Evolutionary conservation across 1,284 basidiomycete genomes (phyloP), one percentile per base, ranked within the genome.

Genomic region (Sphaerobolus stellatus): DNA sequence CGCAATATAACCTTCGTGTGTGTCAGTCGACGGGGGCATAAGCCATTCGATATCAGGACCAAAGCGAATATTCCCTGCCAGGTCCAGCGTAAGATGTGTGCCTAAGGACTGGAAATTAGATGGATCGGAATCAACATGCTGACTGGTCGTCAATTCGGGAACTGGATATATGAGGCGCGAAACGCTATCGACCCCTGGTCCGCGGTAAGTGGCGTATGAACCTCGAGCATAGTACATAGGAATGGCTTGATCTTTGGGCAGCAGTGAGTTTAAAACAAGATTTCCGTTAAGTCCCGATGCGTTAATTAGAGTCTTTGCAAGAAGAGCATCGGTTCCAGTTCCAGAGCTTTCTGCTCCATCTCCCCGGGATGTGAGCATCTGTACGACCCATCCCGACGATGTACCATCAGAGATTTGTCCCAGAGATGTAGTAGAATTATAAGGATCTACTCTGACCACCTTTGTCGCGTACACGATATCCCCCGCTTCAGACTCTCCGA

Each of bases 1-100:
- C 6, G 66, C 64, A 4, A 61, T 62, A 29, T 62, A 58, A 2
- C 59, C 58, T 28, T 65, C 70, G 45, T 71, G 67, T 4, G 16
- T 68, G 64, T 8, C 60, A 40, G 56, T 47, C 2, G 78, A 76
- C 1, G 64, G 60, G 22, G 83, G 80, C 5, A 80, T 78, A 64
- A 98, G 77, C 85, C 92, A 94, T 66, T 98, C 89, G 7, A 95
- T 79, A 65, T 98, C 94, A 3, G 96, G 97, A 0, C 96, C 96
- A 68, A 99, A 99, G 24, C 85, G 83, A 49, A 99, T 79, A 61
- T 91, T 90, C 1, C 92, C 91, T 51, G 90, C 81, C 56, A 99
- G 68, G 69, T 96, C 92, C 40, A 99, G 74, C 6, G 94, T 97
- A 28, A 95, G 76, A 73, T 97, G 94, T 9, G 93, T 95, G 2